Base-by-base conservation (phyloP, 148 eudicot species). In the Vaccinium darrowii region DNA sequence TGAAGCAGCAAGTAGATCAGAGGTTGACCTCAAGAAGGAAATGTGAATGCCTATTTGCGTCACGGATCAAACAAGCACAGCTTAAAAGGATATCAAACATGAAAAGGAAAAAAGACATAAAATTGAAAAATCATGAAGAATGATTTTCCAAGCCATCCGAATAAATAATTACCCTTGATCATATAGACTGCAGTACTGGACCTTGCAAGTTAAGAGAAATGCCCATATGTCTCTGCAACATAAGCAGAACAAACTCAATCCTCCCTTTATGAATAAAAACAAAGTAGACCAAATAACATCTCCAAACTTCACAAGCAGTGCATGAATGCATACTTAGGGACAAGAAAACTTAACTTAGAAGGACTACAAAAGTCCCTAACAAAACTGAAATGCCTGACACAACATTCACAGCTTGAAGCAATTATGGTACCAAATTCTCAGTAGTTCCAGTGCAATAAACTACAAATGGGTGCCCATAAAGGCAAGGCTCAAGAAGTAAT, bases 191-290 rank as follows among this genome's bases (percentile, higher is more conserved):
- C 99, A 96, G 90, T 96, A 96, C 9, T 79, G 94, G 88, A 96
- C 98, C 91, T 96, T 95, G 93, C 95, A 93, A 53, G 89, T 92
- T 87, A 93, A 86, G 84, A 96, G 95, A 87, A 96, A 96, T 53
- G 95, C 97, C 99, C 99, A 96, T 12, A 96, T 91, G 90, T 96
- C 99, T 88, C 99, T 96, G 97, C 75, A 84, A 90, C 83, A 79
- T 75, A 36, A 83, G 80, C 39, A 80, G 54, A 11, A 53, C 30
- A 39, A 83, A 50, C 57, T 86, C 25, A 85, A 47, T 76, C 78
- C 51, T 49, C 33, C 33, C 47, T 54, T 75, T 43, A 43, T 58
- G 47, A 11, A 9, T 30, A 11, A 78, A 60, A 84, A 74, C 51
- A 14, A 62, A 36, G 63, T 69, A 18, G 12, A 71, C 62, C 30